phyloP scores from a whole-genome alignment of 148 eudicot genomes.

The Drosera capensis region DNA sequence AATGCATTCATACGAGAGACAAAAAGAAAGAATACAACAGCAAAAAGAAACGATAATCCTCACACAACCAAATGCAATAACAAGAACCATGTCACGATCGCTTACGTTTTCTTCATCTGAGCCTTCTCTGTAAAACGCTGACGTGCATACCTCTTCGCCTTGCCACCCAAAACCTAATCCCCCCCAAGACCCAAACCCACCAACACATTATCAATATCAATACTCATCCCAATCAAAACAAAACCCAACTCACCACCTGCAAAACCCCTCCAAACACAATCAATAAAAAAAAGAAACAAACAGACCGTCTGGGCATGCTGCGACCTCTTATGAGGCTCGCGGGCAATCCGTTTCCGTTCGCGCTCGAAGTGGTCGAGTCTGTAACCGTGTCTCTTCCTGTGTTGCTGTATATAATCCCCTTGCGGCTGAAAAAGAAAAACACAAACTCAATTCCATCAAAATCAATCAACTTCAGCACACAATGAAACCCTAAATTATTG shows the following conservation, averaged over 20 bases:
- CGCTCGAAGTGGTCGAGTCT: conserved; percentile 79
- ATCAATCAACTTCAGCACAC: too few relatives aligned
- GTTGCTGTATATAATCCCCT: conserved; percentile 85
- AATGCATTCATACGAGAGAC: too few relatives aligned
- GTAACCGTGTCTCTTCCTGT: conserved; percentile 72
- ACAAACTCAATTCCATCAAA: too few relatives aligned
- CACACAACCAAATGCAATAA: neutral
- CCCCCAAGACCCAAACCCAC: conserved; percentile 4
- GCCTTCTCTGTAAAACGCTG: conserved; percentile 73
- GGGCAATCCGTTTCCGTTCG: conserved; percentile 81
- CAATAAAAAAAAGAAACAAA: neutral
- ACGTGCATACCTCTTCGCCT: conserved; percentile 88
- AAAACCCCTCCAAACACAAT: neutral
- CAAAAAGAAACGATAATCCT: neutral
- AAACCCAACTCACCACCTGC: neutral
- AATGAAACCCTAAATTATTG: too few relatives aligned
- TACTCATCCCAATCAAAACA: conserved; percentile 3
- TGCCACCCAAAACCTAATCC: conserved; percentile 69
- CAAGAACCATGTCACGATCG: neutral
- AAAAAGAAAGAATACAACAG: neutral
- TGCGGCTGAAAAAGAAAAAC: conserved; percentile 81
- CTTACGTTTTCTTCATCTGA: conserved; percentile 92
- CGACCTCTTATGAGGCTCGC: conserved; percentile 58
- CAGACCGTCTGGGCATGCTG: conserved; percentile 51
- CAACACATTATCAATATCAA: conserved; percentile 1